Evolutionary conservation across 2,329 filamentous ascomycete species (phyloP).

Genomic region (Colletotrichum destructivum): DNA sequence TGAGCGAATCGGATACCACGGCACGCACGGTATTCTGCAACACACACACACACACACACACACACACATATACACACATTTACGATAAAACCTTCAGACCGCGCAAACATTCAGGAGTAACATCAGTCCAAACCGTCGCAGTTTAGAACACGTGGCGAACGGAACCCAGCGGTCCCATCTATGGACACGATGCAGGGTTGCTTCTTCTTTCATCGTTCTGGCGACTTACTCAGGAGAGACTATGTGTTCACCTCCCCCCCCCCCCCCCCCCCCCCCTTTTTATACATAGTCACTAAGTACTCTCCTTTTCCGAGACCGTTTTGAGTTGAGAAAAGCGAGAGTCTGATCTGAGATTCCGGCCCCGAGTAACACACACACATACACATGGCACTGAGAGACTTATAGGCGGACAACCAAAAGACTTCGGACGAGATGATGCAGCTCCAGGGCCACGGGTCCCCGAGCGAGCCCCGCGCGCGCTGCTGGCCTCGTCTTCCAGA

Average conservation of each 20-base stretch:
- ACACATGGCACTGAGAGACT: not conserved
- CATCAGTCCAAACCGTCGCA: constrained; percentile 3
- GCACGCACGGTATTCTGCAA: not conserved
- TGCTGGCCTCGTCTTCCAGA: not conserved
- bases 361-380: not conserved
- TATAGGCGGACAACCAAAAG: not conserved
- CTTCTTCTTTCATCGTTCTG: not conserved
- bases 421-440: constrained; percentile 35
- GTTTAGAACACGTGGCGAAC: constrained; percentile 18
- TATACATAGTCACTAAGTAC: too few species aligned
- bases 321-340: too few species aligned
- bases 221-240: constrained; percentile 4
- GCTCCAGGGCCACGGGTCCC: constrained; percentile 4
- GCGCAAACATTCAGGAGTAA: not conserved
- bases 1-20: not conserved
- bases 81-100: not conserved
- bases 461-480: constrained; percentile 20
- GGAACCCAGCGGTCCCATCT: constrained; percentile 5
- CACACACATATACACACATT: too few species aligned
- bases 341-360: not conserved
- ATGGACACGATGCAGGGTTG: not conserved
- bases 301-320: not conserved
- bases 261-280: too few species aligned
- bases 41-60: not conserved
- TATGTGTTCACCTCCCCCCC: constrained; percentile 8